Evolutionary conservation across 2,329 filamentous ascomycete genomes (phyloP).

Genomic region (Pseudogymnoascus sp.): DNA sequence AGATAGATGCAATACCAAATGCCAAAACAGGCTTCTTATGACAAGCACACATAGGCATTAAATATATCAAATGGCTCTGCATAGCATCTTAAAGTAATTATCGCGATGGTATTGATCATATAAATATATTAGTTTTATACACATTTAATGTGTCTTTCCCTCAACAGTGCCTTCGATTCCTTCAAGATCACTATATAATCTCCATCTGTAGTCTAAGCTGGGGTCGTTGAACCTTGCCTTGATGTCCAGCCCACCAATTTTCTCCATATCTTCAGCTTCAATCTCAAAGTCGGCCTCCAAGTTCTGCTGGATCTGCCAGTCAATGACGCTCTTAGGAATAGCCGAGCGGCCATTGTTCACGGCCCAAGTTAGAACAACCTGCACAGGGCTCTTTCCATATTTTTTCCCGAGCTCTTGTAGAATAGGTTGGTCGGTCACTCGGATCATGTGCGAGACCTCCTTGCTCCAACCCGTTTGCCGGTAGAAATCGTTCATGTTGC

Average conservation of each 20-base stretch:
- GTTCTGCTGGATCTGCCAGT: slow-evolving; percentile 27
- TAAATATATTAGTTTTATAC: neutral
- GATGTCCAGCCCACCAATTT: slow-evolving; percentile 28
- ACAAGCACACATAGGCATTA: neutral
- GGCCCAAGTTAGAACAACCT: slow-evolving; percentile 31
- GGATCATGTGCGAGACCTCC: slow-evolving; percentile 23
- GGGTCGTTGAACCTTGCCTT: slow-evolving; percentile 19
- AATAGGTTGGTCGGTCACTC: slow-evolving; percentile 24
- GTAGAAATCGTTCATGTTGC: slow-evolving; percentile 30
- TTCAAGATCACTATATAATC: slow-evolving; percentile 22
- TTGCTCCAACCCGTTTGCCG: slow-evolving; percentile 25
- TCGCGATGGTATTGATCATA: neutral
- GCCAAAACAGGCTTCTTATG: neutral
- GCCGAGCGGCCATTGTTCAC: slow-evolving; percentile 27
- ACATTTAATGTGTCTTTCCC: slow-evolving; percentile 11
- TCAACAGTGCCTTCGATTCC: slow-evolving; percentile 16
- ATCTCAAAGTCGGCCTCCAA: slow-evolving; percentile 18
- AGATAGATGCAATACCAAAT: neutral
- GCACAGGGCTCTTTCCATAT: slow-evolving; percentile 27
- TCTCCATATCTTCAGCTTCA: slow-evolving; percentile 43
- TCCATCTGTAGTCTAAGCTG: slow-evolving; percentile 20
- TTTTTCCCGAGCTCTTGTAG: slow-evolving; percentile 22
- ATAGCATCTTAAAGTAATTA: neutral
- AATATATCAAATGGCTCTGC: neutral
- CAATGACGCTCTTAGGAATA: slow-evolving; percentile 31